Evolutionary conservation across 768 basidiomycete genomes (phyloP).

Genomic region (Lactarius hengduanensis): DNA sequence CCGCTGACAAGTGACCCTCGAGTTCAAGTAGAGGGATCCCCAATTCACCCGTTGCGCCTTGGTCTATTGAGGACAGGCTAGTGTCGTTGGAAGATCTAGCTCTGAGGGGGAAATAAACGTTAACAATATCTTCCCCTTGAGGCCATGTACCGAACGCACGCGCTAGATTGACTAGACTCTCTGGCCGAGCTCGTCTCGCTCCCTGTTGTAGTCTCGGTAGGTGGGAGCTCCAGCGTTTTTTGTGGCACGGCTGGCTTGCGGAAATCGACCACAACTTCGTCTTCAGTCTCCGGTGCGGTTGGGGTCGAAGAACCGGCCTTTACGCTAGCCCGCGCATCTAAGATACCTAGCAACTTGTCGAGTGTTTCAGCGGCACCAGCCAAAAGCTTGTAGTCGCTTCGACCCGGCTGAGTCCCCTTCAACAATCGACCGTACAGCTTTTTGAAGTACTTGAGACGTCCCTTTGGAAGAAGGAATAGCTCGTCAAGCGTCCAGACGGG

Average conservation of each 20-base stretch:
- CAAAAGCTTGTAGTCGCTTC: constrained; percentile 82
- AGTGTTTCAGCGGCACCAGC: constrained; percentile 78
- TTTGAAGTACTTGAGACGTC: constrained; percentile 86
- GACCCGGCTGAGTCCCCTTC: constrained; percentile 81
- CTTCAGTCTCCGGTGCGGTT: constrained; percentile 42
- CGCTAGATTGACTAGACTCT: constrained; percentile 50
- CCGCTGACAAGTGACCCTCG: constrained; percentile 74
- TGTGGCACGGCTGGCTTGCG: constrained; percentile 29
- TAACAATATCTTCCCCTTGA: constrained; percentile 6
- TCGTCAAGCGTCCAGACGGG: constrained; percentile 79
- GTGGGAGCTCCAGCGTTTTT: constrained; percentile 24
- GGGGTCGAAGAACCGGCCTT: constrained; percentile 43
- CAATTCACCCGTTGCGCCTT: constrained; percentile 50
- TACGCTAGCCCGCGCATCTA: constrained; percentile 58
- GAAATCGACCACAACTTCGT: constrained; percentile 59
- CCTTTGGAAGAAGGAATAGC: constrained; percentile 83
- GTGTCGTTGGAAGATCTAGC: constrained; percentile 63
- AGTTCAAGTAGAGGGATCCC: constrained; percentile 69
- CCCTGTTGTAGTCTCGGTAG: constrained; percentile 37
- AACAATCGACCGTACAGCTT: constrained; percentile 84
- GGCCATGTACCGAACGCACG: constrained; percentile 42
- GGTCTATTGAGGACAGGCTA: constrained; percentile 51
- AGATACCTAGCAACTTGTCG: constrained; percentile 63
- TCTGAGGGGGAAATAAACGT: constrained; percentile 36
- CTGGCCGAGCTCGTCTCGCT: constrained; percentile 54